Evolutionary conservation across 352 stramenopile species (phyloP).

Genomic region (Pythium rhizo-oryzae): DNA sequence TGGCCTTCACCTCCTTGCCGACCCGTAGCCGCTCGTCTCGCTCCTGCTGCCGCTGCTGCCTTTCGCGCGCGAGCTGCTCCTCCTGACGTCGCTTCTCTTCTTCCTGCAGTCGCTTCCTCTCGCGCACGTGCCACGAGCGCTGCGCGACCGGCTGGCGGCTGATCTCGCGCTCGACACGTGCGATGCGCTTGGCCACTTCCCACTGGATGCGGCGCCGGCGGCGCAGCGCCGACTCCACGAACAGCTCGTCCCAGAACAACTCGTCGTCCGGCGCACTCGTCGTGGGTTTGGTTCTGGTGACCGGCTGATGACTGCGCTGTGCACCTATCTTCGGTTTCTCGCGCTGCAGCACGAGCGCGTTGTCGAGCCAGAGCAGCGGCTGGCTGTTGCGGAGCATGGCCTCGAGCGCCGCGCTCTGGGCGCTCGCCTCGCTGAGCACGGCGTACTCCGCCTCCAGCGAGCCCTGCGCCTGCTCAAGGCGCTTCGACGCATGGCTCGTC

Average conservation of each 20-base stretch:
- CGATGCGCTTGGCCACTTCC: constrained; percentile 73
- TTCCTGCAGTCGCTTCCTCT: constrained; percentile 32
- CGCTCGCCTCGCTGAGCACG: constrained; percentile 53
- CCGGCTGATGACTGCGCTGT: background rate
- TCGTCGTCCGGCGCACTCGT: constrained; percentile 7
- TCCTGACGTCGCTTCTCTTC: constrained; percentile 19
- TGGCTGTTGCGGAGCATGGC: constrained; percentile 48
- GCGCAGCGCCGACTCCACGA: constrained; percentile 37
- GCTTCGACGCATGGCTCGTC: background rate
- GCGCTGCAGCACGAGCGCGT: constrained; percentile 50
- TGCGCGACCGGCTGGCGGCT: constrained; percentile 44
- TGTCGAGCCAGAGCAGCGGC: constrained; percentile 53
- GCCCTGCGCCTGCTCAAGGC: constrained; percentile 8
- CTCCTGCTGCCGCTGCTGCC: constrained; percentile 15
- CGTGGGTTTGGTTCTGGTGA: background rate
- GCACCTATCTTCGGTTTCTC: background rate
- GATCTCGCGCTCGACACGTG: constrained; percentile 66
- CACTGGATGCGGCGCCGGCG: constrained; percentile 57
- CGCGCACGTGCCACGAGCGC: constrained; percentile 57
- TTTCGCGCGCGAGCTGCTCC: constrained; percentile 9
- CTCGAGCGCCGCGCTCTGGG: constrained; percentile 51
- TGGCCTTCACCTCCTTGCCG: constrained; percentile 10
- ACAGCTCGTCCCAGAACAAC: constrained; percentile 17
- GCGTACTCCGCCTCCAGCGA: constrained; percentile 56
- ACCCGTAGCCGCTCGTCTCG: constrained; percentile 4